These are phyloP conservation scores for Stipa capillata DNA, from an alignment of 176 grass and related monocot species.

Conservation along the genomic window DNA sequence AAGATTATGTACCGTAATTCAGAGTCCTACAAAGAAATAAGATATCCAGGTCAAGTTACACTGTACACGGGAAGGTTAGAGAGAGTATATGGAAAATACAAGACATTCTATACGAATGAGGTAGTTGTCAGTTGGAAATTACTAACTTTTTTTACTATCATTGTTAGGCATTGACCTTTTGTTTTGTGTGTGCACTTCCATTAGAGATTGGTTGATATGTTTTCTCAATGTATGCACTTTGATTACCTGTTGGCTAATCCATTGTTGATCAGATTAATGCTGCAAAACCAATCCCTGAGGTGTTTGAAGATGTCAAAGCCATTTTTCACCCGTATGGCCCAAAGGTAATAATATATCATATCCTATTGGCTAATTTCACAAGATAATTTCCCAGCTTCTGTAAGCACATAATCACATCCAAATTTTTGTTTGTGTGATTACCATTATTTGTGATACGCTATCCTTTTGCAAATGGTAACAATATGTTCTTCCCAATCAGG, in stretches of 20 bases:
- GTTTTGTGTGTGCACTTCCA: neutral
- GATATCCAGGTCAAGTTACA: neutral
- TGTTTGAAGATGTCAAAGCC: constrained; percentile 56
- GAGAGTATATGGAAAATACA: neutral
- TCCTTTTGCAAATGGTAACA: neutral
- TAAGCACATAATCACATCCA: neutral
- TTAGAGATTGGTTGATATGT: neutral
- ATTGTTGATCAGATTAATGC: constrained; percentile 40
- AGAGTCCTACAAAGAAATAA: neutral
- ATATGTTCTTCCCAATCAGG: constrained; percentile 9
- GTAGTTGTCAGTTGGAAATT: neutral
- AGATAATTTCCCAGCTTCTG: neutral
- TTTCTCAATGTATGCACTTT: neutral
- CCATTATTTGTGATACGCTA: neutral
- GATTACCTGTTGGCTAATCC: constrained; percentile 4
- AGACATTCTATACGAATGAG: neutral
- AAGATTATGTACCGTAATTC: neutral
- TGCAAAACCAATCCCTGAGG: constrained; percentile 38
- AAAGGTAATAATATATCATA: constrained; percentile 17
- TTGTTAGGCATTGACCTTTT: neutral
- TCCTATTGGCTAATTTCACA: neutral
- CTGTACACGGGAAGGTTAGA: neutral
- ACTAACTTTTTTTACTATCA: neutral
- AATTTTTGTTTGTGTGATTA: neutral
- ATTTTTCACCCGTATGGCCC: constrained; percentile 27